These are phyloP conservation scores for Melanomma pulvis-pyrius DNA, from an alignment of 495 filamentous ascomycete species.

Conservation along the genomic window DNA sequence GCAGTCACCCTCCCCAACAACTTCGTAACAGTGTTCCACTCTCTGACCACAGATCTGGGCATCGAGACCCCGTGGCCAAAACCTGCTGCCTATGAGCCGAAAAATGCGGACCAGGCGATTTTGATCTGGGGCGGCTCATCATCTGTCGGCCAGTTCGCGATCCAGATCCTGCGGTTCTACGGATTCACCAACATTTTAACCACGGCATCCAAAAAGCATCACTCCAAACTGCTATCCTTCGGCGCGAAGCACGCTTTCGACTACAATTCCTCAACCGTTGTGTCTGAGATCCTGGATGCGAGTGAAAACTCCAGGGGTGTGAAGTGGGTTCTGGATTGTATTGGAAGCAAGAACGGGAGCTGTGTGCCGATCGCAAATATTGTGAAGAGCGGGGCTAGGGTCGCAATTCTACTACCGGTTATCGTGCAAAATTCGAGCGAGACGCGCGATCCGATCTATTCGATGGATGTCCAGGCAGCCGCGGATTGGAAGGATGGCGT, in stretches of 20 bases:
- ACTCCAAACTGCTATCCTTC: conserved; percentile 45
- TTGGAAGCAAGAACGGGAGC: conserved; percentile 51
- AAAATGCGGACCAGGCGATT: conserved; percentile 42
- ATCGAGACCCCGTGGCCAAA: conserved; percentile 52
- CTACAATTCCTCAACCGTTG: conserved; percentile 45
- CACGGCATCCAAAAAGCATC: conserved; percentile 53
- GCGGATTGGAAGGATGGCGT: conserved; percentile 54
- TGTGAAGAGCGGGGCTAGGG: conserved; percentile 48
- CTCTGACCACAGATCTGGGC: conserved; percentile 41
- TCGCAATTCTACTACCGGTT: conserved; percentile 58
- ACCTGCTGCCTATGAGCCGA: conserved; percentile 42
- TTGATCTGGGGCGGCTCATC: conserved; percentile 60
- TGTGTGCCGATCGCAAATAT: conserved; percentile 50
- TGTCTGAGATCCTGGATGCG: conserved; percentile 34
- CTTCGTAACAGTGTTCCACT: conserved; percentile 56
- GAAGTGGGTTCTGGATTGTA: conserved; percentile 57
- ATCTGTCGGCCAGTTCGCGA: conserved; percentile 53
- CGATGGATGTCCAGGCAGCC: conserved; percentile 46
- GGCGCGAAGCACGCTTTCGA: conserved; percentile 55
- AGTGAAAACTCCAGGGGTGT: conserved; percentile 28
- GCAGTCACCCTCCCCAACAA: conserved; percentile 57
- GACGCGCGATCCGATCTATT: conserved; percentile 48
- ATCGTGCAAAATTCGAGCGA: conserved; percentile 51
- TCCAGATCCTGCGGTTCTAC: conserved; percentile 55
- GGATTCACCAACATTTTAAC: conserved; percentile 54